Base-by-base conservation (phyloP, 768 basidiomycete genomes). In the Tubosaeta brunneosetosa region DNA sequence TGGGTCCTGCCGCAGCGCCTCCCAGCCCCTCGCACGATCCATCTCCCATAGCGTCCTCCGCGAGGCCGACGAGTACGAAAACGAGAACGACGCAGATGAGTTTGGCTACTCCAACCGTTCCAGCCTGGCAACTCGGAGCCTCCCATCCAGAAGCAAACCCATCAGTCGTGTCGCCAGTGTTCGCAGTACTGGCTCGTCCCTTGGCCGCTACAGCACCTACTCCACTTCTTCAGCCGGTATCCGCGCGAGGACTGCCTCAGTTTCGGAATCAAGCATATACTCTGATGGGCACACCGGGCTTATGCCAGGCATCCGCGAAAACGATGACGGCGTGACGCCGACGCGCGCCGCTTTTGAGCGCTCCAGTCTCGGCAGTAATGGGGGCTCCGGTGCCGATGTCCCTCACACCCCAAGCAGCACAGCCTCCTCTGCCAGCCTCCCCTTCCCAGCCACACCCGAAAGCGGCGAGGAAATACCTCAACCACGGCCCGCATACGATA, bases 341-440 rank as follows among this genome's bases (percentile, higher is more conserved):
- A 68, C 67, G 1, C 67, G 68, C 8, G 52, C 62, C 34, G 62
- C 49, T 1, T 70, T 68, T 38, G 56, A 55, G 25, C 64, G 66
- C 34, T 54, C 63, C 41, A 69, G 65, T 43, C 37, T 44, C 10
- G 61, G 58, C 31, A 67, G 68, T 36, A 65, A 57, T 26, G 59
- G 60, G 2, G 48, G 52, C 22, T 46, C 56, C 1, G 53, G 44
- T 4, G 42, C 38, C 13, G 64, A 68, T 16, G 16, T 50, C 6
- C 66, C 66, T 0, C 57, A 64, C 27, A 67, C 66, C 1, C 67
- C 66, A 2, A 67, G 67, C 27, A 70, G 68, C 33, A 68, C 67
- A 22, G 45, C 63, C 46, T 69, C 67, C 0, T 71, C 67, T 0
- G 48, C 53, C 25, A 71, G 69, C 25, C 44, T 69, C 3, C 54